phyloP scores from a whole-genome alignment of 495 filamentous ascomycete species.

The Zalerion maritima region DNA sequence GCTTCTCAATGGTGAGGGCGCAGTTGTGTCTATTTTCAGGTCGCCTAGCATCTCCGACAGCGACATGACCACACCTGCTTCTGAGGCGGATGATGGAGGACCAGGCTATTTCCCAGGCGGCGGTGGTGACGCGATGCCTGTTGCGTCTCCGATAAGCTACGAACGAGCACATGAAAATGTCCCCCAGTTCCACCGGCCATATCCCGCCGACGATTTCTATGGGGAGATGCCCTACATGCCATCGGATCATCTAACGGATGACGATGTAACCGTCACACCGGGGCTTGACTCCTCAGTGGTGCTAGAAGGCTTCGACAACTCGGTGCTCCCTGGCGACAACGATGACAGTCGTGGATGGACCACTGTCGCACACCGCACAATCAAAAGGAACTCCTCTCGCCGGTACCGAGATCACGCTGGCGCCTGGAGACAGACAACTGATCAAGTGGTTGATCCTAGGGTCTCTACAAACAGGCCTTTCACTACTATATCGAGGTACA shows the following conservation, averaged over 20 bases:
- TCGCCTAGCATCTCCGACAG: conserved; percentile 49
- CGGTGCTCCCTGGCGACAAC: conserved; percentile 16
- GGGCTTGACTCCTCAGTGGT: conserved; percentile 3
- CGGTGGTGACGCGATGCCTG: conserved; percentile 9
- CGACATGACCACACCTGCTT: conserved; percentile 16
- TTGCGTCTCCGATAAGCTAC: conserved; percentile 14
- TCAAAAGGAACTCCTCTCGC: conserved; percentile 22
- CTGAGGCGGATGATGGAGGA: conserved; percentile 7
- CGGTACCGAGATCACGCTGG: conserved; percentile 34
- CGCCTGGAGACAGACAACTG: conserved; percentile 27
- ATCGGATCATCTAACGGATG: conserved; percentile 7
- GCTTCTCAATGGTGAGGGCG: conserved; percentile 31
- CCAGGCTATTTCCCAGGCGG: no score
- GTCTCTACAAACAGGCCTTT: conserved; percentile 22
- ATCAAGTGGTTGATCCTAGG: conserved; percentile 30
- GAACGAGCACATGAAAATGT: background rate
- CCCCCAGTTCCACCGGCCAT: background rate
- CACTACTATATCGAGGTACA: conserved; percentile 4
- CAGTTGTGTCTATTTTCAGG: conserved; percentile 55
- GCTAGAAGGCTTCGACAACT: conserved; percentile 10
- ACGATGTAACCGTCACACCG: conserved; percentile 9
- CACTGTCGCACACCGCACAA: conserved; percentile 32
- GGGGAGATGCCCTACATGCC: conserved; percentile 2
- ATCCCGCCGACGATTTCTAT: background rate
- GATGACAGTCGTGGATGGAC: conserved; percentile 13